Evolutionary conservation across 2,329 filamentous ascomycete species (phyloP).

Genomic region (Colletotrichum tropicicola): DNA sequence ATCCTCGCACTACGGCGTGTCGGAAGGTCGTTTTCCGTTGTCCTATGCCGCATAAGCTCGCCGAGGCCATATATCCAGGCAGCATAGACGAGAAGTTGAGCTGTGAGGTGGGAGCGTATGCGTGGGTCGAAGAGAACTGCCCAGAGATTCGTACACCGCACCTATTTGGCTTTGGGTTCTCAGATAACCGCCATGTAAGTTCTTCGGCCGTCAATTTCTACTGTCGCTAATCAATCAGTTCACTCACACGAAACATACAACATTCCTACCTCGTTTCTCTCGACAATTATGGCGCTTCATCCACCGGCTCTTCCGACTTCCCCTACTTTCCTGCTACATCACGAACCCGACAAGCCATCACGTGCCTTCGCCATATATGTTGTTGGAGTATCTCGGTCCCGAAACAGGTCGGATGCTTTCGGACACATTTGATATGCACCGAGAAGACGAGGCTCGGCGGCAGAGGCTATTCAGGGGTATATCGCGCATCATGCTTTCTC

Average conservation of each 20-base stretch:
- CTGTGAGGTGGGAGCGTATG: constrained; percentile 24
- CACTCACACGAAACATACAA: background rate
- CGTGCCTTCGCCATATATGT: background rate
- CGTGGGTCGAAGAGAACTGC: constrained; percentile 38
- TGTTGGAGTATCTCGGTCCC: constrained; percentile 9
- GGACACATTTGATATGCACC: constrained; percentile 30
- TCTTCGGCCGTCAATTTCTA: background rate
- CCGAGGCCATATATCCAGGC: background rate
- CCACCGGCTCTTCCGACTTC: background rate
- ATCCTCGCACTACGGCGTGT: background rate
- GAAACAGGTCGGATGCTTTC: constrained; percentile 33
- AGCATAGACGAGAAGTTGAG: background rate
- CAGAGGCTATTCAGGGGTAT: constrained; percentile 32
- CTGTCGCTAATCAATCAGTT: background rate
- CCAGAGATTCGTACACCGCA: constrained; percentile 35
- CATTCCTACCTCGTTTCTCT: background rate
- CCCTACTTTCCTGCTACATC: constrained; percentile 1
- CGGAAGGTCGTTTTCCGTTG: background rate
- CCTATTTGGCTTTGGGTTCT: constrained; percentile 35
- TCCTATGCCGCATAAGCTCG: background rate
- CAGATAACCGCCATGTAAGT: constrained; percentile 11
- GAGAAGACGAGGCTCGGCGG: constrained; percentile 22
- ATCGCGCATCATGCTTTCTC: constrained; percentile 15
- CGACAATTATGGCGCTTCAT: background rate
- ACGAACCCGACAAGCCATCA: background rate